These are phyloP conservation scores for Metschnikowia koreensis DNA, from an alignment of 805 yeast species.

Conservation along the genomic window DNA sequence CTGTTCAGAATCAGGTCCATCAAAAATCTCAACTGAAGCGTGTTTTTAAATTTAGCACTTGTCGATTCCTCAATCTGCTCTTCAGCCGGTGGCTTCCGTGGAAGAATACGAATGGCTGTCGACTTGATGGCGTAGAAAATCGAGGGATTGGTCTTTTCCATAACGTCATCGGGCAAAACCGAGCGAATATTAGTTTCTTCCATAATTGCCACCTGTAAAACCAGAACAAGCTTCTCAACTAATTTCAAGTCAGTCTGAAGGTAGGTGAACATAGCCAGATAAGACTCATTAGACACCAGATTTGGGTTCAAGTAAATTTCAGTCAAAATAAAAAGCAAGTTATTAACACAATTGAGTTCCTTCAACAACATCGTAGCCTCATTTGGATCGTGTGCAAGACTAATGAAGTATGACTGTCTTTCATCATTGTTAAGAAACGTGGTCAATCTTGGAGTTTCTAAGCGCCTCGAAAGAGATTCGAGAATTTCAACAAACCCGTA, in stretches of 20 bases:
- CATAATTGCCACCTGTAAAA: slow-evolving; percentile 50
- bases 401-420: slow-evolving; percentile 36
- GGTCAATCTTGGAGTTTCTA: slow-evolving; percentile 30
- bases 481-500: slow-evolving; percentile 45
- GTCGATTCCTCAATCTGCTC: slow-evolving; percentile 35
- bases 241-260: slow-evolving; percentile 18
- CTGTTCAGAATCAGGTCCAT: slow-evolving; percentile 48
- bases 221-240: slow-evolving; percentile 39
- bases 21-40: slow-evolving; percentile 54
- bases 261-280: slow-evolving; percentile 37
- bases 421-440: slow-evolving; percentile 28
- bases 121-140: slow-evolving; percentile 20
- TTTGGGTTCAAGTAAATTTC: slow-evolving; percentile 57
- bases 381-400: slow-evolving; percentile 25
- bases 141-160: slow-evolving; percentile 42
- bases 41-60: slow-evolving; percentile 61
- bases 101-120: slow-evolving; percentile 44
- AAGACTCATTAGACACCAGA: slow-evolving; percentile 46
- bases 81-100: slow-evolving; percentile 40
- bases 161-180: slow-evolving; percentile 46
- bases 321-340: slow-evolving; percentile 50
- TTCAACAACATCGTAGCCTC: slow-evolving; percentile 35
- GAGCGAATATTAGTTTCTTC: slow-evolving; percentile 59
- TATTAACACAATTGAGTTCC: slow-evolving; percentile 38
- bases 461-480: slow-evolving; percentile 23